These are phyloP conservation scores for Guillardia theta DNA, from an alignment of 78 protist genomes.

Conservation along the genomic window DNA sequence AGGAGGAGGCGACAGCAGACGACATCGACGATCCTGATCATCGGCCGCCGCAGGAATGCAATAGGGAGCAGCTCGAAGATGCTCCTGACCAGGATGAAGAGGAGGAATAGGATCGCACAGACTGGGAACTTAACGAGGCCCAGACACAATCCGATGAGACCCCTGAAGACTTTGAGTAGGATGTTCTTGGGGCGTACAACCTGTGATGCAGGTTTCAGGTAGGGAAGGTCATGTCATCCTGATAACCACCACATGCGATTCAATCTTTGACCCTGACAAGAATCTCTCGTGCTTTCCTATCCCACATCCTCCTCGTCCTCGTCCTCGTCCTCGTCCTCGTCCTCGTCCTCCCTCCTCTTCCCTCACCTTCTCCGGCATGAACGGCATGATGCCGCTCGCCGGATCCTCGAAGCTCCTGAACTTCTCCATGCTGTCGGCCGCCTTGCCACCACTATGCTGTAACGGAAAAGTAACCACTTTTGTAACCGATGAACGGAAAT, in stretches of 20 bases:
- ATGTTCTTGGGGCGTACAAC: background rate
- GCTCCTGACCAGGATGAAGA: background rate
- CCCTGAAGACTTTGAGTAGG: background rate
- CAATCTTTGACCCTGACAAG: no score
- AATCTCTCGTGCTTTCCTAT: no score
- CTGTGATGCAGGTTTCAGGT: no score
- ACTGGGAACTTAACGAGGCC: background rate
- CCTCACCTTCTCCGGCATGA: conserved; percentile 17
- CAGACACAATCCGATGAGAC: background rate
- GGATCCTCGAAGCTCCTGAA: background rate
- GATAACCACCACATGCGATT: no score
- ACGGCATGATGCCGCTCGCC: background rate
- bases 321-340: no score
- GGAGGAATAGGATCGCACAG: background rate
- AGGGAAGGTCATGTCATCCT: no score
- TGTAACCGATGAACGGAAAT: no score
- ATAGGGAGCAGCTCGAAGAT: background rate
- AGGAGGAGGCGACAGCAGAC: background rate
- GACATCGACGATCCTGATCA: background rate
- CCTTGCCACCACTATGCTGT: no score
- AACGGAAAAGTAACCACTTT: no score
- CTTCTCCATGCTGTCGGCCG: background rate
- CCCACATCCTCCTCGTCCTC: no score
- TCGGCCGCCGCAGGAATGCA: background rate
- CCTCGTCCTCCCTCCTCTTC: no score